phyloP scores from a whole-genome alignment of 495 filamentous ascomycete species.

The Neurospora tetrasperma region DNA sequence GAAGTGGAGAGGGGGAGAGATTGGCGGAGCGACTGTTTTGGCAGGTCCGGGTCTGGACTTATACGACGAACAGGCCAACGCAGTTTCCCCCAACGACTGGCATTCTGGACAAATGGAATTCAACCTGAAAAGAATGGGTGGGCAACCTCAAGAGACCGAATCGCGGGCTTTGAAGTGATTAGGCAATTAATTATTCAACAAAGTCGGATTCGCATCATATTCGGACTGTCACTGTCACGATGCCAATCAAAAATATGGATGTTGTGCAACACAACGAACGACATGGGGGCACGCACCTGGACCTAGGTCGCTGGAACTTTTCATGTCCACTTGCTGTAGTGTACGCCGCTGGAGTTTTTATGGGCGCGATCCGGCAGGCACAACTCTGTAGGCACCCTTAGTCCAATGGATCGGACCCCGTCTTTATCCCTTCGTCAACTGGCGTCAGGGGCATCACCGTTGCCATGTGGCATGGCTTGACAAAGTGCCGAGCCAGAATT shows the following conservation, averaged over 20 bases:
- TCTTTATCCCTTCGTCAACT: background rate
- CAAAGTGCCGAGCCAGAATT: background rate
- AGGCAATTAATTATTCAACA: background rate
- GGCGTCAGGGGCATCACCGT: background rate
- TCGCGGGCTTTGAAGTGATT: no score
- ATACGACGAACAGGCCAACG: background rate
- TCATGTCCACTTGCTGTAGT: background rate
- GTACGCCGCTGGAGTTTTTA: background rate
- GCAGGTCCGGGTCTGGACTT: background rate
- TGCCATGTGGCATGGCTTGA: background rate
- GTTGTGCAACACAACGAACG: background rate
- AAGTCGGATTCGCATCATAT: background rate
- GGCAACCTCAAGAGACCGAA: background rate
- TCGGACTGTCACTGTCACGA: background rate
- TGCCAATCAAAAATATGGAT: background rate
- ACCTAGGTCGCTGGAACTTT: background rate
- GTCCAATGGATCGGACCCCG: background rate
- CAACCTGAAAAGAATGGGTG: background rate
- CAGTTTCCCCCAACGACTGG: background rate
- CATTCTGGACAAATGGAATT: background rate
- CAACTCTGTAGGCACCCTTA: background rate
- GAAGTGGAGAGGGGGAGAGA: background rate
- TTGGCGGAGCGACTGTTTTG: background rate
- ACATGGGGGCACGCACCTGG: background rate
- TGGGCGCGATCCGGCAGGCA: background rate